Conservation (phyloP, 768 basidiomycete species). For the Harrya chromipes region DNA sequence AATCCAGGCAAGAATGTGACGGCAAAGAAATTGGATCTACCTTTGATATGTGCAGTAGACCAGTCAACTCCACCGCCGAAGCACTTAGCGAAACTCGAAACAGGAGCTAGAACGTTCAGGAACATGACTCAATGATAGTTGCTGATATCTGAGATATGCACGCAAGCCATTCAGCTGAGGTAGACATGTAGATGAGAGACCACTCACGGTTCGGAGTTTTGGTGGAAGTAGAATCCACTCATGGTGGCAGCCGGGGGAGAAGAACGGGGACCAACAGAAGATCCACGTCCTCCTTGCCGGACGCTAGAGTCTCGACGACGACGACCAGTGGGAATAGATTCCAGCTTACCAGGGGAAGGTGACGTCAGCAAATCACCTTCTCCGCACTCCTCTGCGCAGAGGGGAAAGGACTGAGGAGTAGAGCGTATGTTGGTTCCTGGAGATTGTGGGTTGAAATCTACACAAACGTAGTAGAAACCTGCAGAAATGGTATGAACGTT, state of each 20-base stretch:
- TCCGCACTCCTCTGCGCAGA: conserved; percentile 26
- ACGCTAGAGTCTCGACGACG: conserved; percentile 46
- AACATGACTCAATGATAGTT: conserved; percentile 77
- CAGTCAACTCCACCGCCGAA: conserved; percentile 6
- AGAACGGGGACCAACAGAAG: conserved; percentile 46
- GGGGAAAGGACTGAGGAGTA: conserved; percentile 36
- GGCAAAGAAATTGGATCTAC: background rate
- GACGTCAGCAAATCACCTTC: conserved; percentile 28
- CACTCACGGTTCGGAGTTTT: conserved; percentile 90
- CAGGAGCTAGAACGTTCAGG: conserved; percentile 69
- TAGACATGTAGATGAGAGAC: conserved; percentile 1
- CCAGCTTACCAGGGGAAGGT: conserved; percentile 35
- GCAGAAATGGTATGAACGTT: conserved; percentile 9
- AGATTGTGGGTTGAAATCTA: conserved; percentile 79
- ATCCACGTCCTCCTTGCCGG: conserved; percentile 42
- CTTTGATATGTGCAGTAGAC: too few species aligned
- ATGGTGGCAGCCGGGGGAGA: conserved; percentile 62
- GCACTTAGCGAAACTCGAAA: conserved; percentile 79
- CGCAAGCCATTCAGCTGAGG: conserved; percentile 7
- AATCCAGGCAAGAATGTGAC: conserved; percentile 6
- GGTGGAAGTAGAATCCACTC: conserved; percentile 92
- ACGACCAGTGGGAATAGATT: conserved; percentile 35
- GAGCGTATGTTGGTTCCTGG: conserved; percentile 33
- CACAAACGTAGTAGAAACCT: conserved; percentile 96
- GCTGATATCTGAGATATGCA: conserved; percentile 67